A percentile compares a stretch with the other conserved stretches of the same genome.
Evolutionary conservation across 225 moss, liverwort and hornwort species (phyloP).

Genomic region (Thuidium tamariscinum): DNA sequence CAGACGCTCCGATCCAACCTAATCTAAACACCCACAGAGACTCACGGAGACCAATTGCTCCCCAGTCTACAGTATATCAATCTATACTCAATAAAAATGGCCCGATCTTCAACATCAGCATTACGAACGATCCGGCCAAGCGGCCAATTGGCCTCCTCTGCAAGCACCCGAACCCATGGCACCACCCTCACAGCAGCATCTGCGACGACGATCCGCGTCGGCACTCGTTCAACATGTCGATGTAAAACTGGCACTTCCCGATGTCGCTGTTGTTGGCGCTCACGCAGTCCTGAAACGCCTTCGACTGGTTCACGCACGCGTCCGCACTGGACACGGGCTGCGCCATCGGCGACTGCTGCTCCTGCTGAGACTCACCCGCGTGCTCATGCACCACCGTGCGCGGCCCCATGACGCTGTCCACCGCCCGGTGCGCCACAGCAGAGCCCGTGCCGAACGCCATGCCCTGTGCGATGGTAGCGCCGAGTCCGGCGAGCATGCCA

Average conservation of each 20-base stretch:
- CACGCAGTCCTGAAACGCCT: slow-evolving; percentile 91
- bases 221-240: slow-evolving; percentile 95
- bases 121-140: background rate
- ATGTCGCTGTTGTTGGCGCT: slow-evolving; percentile 72
- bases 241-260: slow-evolving; percentile 94
- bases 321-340: slow-evolving; percentile 45
- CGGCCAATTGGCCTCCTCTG: background rate
- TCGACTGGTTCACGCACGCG: slow-evolving; percentile 69
- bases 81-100: background rate
- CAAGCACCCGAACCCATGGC: background rate
- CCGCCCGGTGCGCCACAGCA: slow-evolving; percentile 89
- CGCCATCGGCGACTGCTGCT: slow-evolving; percentile 20
- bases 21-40: background rate
- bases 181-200: slow-evolving; percentile 6
- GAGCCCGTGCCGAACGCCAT: slow-evolving; percentile 90
- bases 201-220: slow-evolving; percentile 45
- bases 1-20: background rate
- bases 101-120: background rate
- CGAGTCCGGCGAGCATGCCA: slow-evolving; percentile 75
- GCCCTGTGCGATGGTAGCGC: slow-evolving; percentile 87
- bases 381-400: slow-evolving; percentile 77
- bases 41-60: background rate
- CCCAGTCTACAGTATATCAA: background rate
- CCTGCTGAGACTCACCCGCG: background rate
- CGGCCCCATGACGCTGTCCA: slow-evolving; percentile 75